Evolutionary conservation across 2,329 filamentous ascomycete genomes (phyloP).

Genomic region (Calonectria leucothoes): DNA sequence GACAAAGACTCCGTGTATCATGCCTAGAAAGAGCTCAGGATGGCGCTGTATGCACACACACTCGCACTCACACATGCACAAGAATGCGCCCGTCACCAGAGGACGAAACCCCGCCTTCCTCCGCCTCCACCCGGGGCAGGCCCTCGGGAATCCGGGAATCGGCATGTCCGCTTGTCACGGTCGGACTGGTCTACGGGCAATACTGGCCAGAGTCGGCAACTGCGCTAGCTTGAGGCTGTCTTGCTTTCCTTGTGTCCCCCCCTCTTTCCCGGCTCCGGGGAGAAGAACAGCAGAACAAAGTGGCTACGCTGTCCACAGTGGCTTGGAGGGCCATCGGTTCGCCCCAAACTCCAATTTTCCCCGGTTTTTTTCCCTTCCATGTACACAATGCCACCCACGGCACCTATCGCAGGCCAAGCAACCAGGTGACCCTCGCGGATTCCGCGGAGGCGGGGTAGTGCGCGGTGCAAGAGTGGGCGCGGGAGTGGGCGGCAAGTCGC

Average conservation of each 20-base stretch:
- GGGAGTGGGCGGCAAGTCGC: slow-evolving; percentile 13
- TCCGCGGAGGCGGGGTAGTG: slow-evolving; percentile 19
- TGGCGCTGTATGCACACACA: background rate
- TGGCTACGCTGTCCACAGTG: background rate
- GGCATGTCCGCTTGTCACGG: slow-evolving; percentile 9
- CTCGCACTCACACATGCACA: background rate
- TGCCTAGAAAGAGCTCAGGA: slow-evolving; percentile 6
- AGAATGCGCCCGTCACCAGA: background rate
- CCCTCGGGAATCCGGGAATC: slow-evolving; percentile 28
- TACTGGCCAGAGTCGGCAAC: background rate
- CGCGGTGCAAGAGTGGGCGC: slow-evolving; percentile 17
- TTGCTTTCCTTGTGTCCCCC: background rate
- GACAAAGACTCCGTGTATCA: slow-evolving; percentile 7
- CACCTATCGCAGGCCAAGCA: slow-evolving; percentile 3
- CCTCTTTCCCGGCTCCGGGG: background rate
- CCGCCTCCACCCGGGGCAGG: background rate
- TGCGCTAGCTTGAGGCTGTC: slow-evolving; percentile 4
- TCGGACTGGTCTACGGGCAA: background rate
- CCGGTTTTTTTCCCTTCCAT: slow-evolving; percentile 10
- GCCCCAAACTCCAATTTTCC: slow-evolving; percentile 14
- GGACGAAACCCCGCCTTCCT: slow-evolving; percentile 13
- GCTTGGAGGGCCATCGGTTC: slow-evolving; percentile 3
- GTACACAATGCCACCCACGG: background rate
- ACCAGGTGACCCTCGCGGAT: slow-evolving; percentile 9
- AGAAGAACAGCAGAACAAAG: slow-evolving; percentile 2